These are phyloP conservation scores for Sanghuangporus baumii DNA, from an alignment of 1,284 basidiomycete species.

Conservation along the genomic window DNA sequence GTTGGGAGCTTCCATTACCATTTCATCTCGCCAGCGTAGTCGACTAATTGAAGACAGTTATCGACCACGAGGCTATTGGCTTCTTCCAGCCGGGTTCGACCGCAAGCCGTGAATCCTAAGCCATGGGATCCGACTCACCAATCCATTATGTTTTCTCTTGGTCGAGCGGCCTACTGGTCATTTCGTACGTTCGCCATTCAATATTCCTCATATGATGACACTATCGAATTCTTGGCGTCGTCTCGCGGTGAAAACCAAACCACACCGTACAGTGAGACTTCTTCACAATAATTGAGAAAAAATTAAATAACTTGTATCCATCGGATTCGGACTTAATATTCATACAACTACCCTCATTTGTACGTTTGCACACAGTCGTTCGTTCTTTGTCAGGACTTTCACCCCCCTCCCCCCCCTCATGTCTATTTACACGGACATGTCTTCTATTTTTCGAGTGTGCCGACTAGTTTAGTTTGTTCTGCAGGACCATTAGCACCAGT, in stretches of 20 bases:
- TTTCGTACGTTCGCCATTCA: no score
- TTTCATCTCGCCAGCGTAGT: background rate
- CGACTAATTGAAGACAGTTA: background rate
- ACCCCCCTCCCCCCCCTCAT: background rate
- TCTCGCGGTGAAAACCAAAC: background rate
- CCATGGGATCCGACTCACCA: no score
- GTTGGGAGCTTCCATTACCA: constrained; percentile 9
- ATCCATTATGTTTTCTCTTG: no score
- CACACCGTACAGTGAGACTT: background rate
- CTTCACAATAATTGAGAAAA: background rate
- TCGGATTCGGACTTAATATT: background rate
- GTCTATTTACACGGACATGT: background rate
- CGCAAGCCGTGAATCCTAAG: background rate
- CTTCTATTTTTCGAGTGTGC: background rate
- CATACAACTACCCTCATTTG: background rate
- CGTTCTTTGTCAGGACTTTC: background rate
- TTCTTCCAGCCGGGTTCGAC: background rate
- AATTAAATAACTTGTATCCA: background rate
- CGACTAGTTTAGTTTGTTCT: background rate
- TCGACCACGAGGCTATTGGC: background rate
- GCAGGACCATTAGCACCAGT: background rate
- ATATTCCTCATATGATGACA: no score
- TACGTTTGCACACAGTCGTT: background rate
- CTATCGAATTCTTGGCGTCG: background rate
- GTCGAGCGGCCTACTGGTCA: no score